Evolutionary conservation across 345 rosid genomes (phyloP).

Genomic region (Linum tenue): DNA sequence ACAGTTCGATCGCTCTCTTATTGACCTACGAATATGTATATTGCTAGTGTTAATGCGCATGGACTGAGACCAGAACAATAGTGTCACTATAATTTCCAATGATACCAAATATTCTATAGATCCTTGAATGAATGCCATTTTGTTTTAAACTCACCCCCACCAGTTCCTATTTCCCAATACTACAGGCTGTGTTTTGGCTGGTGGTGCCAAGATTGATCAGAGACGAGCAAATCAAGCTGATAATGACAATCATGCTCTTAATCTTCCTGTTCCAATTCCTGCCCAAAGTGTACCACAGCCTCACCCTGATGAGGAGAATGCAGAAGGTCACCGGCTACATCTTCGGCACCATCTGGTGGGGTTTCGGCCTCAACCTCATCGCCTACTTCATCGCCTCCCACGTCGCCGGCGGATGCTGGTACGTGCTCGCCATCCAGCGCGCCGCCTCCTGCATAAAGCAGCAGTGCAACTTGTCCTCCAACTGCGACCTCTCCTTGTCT

Average conservation of each 20-base stretch:
- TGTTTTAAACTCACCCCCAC: no score
- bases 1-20: no score
- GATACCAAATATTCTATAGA: no score
- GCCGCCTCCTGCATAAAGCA: conserved; percentile 63
- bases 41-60: no score
- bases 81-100: no score
- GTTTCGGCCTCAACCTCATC: conserved; percentile 76
- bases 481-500: conserved; percentile 46
- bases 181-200: conserved; percentile 79
- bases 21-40: no score
- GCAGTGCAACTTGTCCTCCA: conserved; percentile 39
- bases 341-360: conserved; percentile 98
- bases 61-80: no score
- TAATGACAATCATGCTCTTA: conserved; percentile 55
- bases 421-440: conserved; percentile 74
- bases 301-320: conserved; percentile 69
- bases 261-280: conserved; percentile 51
- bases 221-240: conserved; percentile 50
- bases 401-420: conserved; percentile 95
- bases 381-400: conserved; percentile 93
- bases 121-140: no score
- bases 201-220: conserved; percentile 53
- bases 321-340: conserved; percentile 83
- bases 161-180: no score
- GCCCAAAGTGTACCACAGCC: conserved; percentile 81